Evolutionary conservation across 495 filamentous ascomycete genomes (phyloP).

Genomic region (Astrothelium macrocarpum): DNA sequence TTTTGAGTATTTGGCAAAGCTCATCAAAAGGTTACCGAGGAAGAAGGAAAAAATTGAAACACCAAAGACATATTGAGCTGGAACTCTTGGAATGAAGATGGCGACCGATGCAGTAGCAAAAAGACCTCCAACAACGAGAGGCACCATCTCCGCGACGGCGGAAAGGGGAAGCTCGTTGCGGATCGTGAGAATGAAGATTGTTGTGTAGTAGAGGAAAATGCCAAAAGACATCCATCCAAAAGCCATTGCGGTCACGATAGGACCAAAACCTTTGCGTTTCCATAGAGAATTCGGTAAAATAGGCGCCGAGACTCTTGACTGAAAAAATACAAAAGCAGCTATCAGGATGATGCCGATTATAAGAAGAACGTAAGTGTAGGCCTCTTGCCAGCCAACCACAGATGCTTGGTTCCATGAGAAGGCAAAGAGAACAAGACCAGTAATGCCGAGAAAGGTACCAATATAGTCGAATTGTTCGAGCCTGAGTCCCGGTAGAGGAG

Average conservation of each 20-base stretch:
- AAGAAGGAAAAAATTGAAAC: constrained; percentile 38
- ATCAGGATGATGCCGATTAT: constrained; percentile 45
- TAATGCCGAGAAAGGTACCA: constrained; percentile 43
- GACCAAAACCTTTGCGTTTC: constrained; percentile 34
- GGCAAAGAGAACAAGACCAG: constrained; percentile 49
- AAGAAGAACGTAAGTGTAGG: constrained; percentile 46
- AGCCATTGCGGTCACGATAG: constrained; percentile 45
- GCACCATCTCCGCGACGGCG: constrained; percentile 32
- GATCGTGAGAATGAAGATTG: constrained; percentile 12
- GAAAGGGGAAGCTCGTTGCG: constrained; percentile 32
- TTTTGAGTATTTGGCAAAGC: constrained; percentile 37
- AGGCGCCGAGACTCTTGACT: constrained; percentile 37
- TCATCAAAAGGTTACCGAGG: constrained; percentile 35
- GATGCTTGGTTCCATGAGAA: constrained; percentile 45
- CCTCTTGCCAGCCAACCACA: constrained; percentile 46
- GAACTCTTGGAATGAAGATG: constrained; percentile 31
- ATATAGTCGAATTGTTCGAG: constrained; percentile 40
- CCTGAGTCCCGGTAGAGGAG: constrained; percentile 8
- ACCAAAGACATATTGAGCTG: constrained; percentile 41
- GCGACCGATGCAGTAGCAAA: constrained; percentile 37
- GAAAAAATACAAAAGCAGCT: constrained; percentile 41
- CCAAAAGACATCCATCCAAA: constrained; percentile 55
- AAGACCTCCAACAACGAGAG: constrained; percentile 33
- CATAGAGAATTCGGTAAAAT: constrained; percentile 40
- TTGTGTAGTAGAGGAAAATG: constrained; percentile 40